Evolutionary conservation across 208 protist genomes (phyloP), one percentile per base, ranked within the genome.

Genomic region (Crithidia sp.): DNA sequence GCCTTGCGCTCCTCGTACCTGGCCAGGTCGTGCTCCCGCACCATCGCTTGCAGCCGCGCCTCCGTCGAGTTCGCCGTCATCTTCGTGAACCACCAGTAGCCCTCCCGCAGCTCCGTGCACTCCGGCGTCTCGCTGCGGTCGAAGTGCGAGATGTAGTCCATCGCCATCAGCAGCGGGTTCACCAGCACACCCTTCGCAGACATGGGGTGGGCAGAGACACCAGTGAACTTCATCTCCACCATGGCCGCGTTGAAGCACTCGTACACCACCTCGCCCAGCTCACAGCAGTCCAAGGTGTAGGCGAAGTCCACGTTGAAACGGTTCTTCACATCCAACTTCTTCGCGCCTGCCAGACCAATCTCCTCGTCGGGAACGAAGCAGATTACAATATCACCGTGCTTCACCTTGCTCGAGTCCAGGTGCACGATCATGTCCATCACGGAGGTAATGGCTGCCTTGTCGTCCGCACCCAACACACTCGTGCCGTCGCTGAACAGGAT

Each of bases 321-420:
- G 8, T 60, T 71, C 60, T 63, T 77, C 14, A 95, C 70, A 61
- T 95, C 87, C 47, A 96, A 78, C 37, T 92, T 79, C 77, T 96
- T 96, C 39, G 91, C 89, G 5, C 91, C 91, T 4, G 92, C 50
- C 41, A 96, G 81, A 13, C 91, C 91, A 66, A 96, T 92, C 72
- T 96, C 89, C 73, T 96, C 91, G 66, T 96, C 91, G 0, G 91
- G 91, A 13, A 96, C 87, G 66, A 92, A 96, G 71, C 89, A 93
- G 8, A 96, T 68, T 14, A 92, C 74, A 58, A 96, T 79, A 74
- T 94, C 89, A 39, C 91, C 89, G 57, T 92, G 88, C 66, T 68
- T 67, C 40, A 86, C 79, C 75, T 66, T 69, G 16, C 68, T 65
- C 10, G 76, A 81, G 58, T 78, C 76, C 9, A 95, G 86, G 9